phyloP scores from a whole-genome alignment of 257 asterid species.

The Solanum clarkiae region DNA sequence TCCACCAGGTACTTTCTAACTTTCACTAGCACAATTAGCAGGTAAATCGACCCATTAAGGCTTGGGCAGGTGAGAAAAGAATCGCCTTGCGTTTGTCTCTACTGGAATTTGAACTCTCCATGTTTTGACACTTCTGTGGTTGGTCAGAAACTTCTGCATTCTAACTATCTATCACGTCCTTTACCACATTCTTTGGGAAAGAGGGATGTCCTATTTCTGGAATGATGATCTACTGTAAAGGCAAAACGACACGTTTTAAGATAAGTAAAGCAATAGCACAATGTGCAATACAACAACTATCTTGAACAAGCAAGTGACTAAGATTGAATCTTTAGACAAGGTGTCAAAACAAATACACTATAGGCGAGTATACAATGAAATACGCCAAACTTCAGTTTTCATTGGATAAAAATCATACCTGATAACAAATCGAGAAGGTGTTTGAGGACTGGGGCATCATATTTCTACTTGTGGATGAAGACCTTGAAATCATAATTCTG shows the following conservation, averaged over 20 bases:
- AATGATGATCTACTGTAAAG: not conserved
- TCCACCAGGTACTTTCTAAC: not conserved
- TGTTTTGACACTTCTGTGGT: not conserved
- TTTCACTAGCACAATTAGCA: not conserved
- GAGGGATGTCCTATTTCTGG: not conserved
- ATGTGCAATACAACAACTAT: not conserved
- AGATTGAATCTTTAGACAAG: not conserved
- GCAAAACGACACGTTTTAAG: not conserved
- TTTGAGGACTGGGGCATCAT: not conserved
- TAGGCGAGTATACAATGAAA: not conserved
- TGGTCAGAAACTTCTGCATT: not conserved
- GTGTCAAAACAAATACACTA: not conserved
- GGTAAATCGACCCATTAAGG: not conserved
- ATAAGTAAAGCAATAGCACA: not conserved
- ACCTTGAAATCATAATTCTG: slow-evolving; percentile 1
- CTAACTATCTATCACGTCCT: not conserved
- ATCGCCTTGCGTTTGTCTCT: not conserved
- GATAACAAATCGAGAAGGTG: not conserved
- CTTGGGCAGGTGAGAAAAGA: not conserved
- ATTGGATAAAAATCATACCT: not conserved
- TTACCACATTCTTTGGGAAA: not conserved
- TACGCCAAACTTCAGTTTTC: not conserved
- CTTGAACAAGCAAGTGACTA: not conserved
- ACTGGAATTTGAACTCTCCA: not conserved
- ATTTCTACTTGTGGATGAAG: not conserved